phyloP scores from a whole-genome alignment of 345 rosid species.

The Luvunga scandens region DNA sequence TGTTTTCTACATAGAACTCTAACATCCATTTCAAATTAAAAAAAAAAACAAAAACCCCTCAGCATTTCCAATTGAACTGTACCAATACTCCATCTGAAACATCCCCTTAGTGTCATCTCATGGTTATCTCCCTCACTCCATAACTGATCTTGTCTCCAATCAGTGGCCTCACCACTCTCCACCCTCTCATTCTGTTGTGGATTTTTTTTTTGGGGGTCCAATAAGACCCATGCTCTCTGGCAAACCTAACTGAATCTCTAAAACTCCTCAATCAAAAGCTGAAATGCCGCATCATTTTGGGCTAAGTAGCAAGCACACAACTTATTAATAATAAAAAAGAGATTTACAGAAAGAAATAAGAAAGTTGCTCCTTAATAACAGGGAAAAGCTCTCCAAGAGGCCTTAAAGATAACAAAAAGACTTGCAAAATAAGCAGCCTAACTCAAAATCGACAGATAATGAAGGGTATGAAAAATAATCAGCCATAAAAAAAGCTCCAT shows the following conservation, averaged over 20 bases:
- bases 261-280: background rate
- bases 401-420: background rate
- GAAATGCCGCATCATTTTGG: background rate
- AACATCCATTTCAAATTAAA: background rate
- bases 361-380: background rate
- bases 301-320: background rate
- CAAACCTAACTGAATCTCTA: background rate
- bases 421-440: background rate
- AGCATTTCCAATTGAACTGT: background rate
- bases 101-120: background rate
- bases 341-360: background rate
- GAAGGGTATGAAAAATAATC: background rate
- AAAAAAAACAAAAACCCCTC: background rate
- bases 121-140: background rate
- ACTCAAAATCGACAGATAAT: background rate
- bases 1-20: background rate
- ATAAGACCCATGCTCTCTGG: background rate
- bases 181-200: background rate
- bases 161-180: background rate
- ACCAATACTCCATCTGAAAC: background rate
- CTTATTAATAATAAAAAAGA: background rate
- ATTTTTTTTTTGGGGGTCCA: no score
- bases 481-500: background rate
- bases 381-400: background rate
- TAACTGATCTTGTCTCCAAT: background rate